A percentile compares a stretch with the other conserved stretches of the same genome.
Conservation (phyloP, 2,329 filamentous ascomycete genomes). For the Acrodontium crateriforme region DNA sequence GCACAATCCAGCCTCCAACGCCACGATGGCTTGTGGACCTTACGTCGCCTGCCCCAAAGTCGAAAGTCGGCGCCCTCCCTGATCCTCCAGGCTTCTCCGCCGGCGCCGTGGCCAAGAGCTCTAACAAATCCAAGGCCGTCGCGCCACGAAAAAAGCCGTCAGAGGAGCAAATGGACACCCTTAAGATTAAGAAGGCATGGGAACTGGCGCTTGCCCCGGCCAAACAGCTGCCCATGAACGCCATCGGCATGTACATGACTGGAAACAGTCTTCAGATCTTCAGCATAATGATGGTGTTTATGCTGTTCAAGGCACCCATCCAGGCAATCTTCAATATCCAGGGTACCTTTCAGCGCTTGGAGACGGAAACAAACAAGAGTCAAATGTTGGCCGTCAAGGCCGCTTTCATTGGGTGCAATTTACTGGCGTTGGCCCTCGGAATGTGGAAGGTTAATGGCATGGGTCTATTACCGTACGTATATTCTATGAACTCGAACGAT, state of each 20-base stretch:
- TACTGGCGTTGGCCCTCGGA: constrained; percentile 69
- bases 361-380: constrained; percentile 61
- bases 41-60: constrained; percentile 52
- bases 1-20: constrained; percentile 29
- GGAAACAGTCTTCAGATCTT: constrained; percentile 97
- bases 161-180: constrained; percentile 75
- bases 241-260: constrained; percentile 99
- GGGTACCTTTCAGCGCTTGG: constrained; percentile 79
- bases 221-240: constrained; percentile 94
- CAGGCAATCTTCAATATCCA: constrained; percentile 72
- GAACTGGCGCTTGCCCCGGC: constrained; percentile 87
- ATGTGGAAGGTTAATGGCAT: constrained; percentile 96
- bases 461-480: constrained; percentile 75
- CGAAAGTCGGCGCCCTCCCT: constrained; percentile 54
- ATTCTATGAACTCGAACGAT: background rate
- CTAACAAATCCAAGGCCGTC: constrained; percentile 10
- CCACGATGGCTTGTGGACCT: constrained; percentile 79
- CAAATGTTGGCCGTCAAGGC: constrained; percentile 73
- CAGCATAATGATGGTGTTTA: constrained; percentile 99
- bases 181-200: constrained; percentile 99
- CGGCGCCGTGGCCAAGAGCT: constrained; percentile 7
- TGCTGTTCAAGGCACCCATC: constrained; percentile 95
- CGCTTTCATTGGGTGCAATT: constrained; percentile 76
- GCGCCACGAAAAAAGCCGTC: constrained; percentile 52
- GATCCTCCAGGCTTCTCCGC: constrained; percentile 73